Percentiles rank a stretch among this genome's conserved stretches.
Evolutionary conservation across 1,284 basidiomycete genomes (phyloP).

Genomic region (Rhodotorula sp.): DNA sequence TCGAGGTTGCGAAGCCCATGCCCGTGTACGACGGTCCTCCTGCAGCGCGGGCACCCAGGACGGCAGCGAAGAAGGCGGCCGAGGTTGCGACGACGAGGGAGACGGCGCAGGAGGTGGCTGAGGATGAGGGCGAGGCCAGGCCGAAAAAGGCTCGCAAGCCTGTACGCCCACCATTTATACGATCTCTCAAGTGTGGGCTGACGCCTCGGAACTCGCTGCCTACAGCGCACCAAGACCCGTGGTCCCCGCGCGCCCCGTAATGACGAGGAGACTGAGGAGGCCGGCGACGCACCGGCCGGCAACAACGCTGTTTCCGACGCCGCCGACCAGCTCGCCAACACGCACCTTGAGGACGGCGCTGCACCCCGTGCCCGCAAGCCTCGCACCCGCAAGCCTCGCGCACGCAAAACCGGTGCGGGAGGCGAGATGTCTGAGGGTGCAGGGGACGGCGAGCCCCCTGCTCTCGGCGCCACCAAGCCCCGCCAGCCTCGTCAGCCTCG

Average conservation of each 20-base stretch:
- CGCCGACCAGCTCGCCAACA: conserved; percentile 29
- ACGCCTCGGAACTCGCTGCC: background rate
- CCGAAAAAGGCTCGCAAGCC: conserved; percentile 27
- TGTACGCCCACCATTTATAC: background rate
- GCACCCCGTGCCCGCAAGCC: conserved; percentile 22
- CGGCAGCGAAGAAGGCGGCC: conserved; percentile 32
- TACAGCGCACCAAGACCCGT: conserved; percentile 27
- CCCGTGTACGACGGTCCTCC: conserved; percentile 57
- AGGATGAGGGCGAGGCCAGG: conserved; percentile 62
- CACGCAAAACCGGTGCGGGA: conserved; percentile 62
- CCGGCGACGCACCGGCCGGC: conserved; percentile 33
- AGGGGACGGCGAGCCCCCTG: conserved; percentile 40
- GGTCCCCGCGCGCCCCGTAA: conserved; percentile 31
- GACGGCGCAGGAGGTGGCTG: conserved; percentile 39
- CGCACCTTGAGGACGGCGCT: conserved; percentile 10
- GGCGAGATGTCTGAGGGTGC: conserved; percentile 19
- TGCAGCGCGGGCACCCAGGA: conserved; percentile 32
- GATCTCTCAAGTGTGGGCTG: background rate
- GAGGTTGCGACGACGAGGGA: conserved; percentile 15
- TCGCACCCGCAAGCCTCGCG: conserved; percentile 27
- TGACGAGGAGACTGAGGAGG: conserved; percentile 40
- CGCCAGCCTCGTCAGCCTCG: conserved; percentile 48
- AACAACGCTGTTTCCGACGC: conserved; percentile 22
- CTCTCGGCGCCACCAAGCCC: conserved; percentile 32
- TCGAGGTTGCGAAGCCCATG: conserved; percentile 84